Evolutionary conservation across 768 basidiomycete species (phyloP), one percentile per base, ranked within the genome.

Genomic region (Rhodotorula sphaerocarpa): DNA sequence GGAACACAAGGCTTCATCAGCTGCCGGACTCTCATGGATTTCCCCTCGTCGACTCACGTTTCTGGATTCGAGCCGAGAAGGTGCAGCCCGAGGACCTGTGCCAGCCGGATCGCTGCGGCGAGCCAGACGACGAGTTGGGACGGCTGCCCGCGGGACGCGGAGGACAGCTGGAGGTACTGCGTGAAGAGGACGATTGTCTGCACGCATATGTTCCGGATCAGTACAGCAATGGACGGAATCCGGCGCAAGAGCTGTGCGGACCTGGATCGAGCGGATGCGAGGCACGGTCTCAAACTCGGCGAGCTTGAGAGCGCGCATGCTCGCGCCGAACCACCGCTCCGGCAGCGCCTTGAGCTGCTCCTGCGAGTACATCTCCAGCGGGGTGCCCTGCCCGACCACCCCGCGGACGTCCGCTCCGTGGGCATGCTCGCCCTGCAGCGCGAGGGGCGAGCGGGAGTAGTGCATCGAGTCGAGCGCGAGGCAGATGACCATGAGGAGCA

Each of bases 401-500:
- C n/a, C 53, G 3, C 44, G 18, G 6, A 28, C 42, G 5, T 25
- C 23, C 27, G 59, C 16, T 25, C 25, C 41, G 27, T 28, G 18
- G 2, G 41, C 28, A 10, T 25, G 15, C 7, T 14, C 5, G 30
- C 48, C 12, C 7, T 43, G 50, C 33, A 69, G 60, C 2, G 67
- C 63, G 50, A 65, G 61, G 1, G 68, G 68, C 10, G 68, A 69
- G 39, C 68, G 68, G 3, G 55, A 53, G 36, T 42, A 56, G 28
- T 63, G 63, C 14, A 56, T 59, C n/a, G 54, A 56, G 55, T 69
- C 68, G 61, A 69, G 61, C 6, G 68, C 63, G 39, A 69, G 60
- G 39, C 57, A 69, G 34, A 69, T 50, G 30, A 69, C 58, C 68
- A 69, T 66, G 46, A 69, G 59, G n/a, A 69, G 64, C 21, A 69